Evolutionary conservation across 2,329 filamentous ascomycete genomes (phyloP).

Genomic region (Stachybotrys echinatus): DNA sequence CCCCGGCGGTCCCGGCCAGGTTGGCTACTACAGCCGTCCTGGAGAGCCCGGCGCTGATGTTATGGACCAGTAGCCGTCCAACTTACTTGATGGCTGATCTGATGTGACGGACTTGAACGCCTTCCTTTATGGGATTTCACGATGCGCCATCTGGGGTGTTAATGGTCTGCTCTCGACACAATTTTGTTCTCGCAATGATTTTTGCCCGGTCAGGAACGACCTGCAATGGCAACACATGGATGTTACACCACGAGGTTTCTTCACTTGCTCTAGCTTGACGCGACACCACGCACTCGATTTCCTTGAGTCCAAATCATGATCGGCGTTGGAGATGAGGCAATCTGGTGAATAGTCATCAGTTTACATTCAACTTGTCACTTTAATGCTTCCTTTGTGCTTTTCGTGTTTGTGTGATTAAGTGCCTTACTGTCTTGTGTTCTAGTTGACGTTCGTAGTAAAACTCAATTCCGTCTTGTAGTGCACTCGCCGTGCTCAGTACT

Average conservation of each 20-base stretch:
- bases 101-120: background rate
- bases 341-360: conserved; percentile 30
- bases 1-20: conserved; percentile 33
- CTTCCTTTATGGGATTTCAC: background rate
- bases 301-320: conserved; percentile 29
- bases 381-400: background rate
- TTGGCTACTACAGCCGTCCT: conserved; percentile 7
- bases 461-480: too few relatives aligned
- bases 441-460: too few relatives aligned
- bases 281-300: conserved; percentile 22
- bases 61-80: background rate
- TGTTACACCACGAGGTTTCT: conserved; percentile 18
- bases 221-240: conserved; percentile 18
- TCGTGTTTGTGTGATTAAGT: background rate
- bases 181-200: background rate
- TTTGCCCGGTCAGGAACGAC: background rate
- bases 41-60: background rate
- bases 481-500: too few relatives aligned
- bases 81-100: background rate
- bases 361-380: conserved; percentile 22
- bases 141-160: background rate
- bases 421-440: too few relatives aligned
- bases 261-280: conserved; percentile 24
- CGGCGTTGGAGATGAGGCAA: conserved; percentile 35
- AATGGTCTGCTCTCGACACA: conserved; percentile 1